Percentiles rank a stretch among this genome's conserved stretches.
These are phyloP conservation scores for Polytrichum commune DNA, from an alignment of 225 moss, liverwort and hornwort genomes.

Conservation along the genomic window DNA sequence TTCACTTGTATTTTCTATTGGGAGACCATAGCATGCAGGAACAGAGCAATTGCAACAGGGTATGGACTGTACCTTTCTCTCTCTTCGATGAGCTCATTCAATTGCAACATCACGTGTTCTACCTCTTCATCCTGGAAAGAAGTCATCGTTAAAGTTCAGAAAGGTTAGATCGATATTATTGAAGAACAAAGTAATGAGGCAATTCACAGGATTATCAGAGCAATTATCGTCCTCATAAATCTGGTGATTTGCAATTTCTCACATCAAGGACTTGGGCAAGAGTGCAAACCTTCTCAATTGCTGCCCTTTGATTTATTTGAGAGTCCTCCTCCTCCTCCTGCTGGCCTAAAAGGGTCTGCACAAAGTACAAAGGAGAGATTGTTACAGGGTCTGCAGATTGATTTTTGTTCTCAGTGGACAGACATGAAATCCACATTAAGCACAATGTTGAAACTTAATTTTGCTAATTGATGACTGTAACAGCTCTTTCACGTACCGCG, in stretches of 20 bases:
- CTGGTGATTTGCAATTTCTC: no score
- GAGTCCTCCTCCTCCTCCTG: conserved; percentile 68
- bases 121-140: conserved; percentile 71
- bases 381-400: neutral
- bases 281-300: conserved; percentile 29
- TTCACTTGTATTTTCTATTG: no score
- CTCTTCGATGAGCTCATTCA: conserved; percentile 75
- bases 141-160: neutral
- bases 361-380: conserved; percentile 1
- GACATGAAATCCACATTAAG: no score
- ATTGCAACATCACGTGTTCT: conserved; percentile 48
- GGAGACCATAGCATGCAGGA: no score
- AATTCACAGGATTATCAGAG: no score
- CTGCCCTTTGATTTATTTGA: conserved; percentile 31
- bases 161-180: neutral
- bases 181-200: no score
- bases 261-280: no score
- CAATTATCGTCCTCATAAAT: no score
- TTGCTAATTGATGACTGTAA: no score
- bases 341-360: conserved; percentile 60
- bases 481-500: conserved; percentile 46
- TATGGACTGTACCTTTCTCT: conserved; percentile 36
- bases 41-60: no score
- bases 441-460: no score
- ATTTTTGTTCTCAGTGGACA: no score